Evolutionary conservation across 495 filamentous ascomycete species (phyloP).

Genomic region (Acidomyces sp.): DNA sequence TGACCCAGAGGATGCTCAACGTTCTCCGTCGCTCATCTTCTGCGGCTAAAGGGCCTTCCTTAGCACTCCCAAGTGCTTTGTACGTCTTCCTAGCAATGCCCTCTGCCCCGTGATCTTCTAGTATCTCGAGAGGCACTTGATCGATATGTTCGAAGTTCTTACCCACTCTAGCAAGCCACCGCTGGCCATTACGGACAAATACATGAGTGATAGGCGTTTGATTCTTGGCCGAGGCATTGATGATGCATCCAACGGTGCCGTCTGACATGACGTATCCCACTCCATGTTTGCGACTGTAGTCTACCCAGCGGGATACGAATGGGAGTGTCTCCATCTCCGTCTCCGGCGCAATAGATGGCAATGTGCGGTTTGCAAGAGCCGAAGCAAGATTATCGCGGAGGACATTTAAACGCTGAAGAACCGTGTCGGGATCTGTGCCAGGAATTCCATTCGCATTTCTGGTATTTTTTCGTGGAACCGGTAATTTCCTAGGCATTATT

Average conservation of each 20-base stretch:
- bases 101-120: slow-evolving; percentile 55
- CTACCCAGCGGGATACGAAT: slow-evolving; percentile 31
- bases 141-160: slow-evolving; percentile 47
- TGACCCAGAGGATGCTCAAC: slow-evolving; percentile 69
- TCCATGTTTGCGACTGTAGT: slow-evolving; percentile 31
- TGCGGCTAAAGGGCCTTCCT: slow-evolving; percentile 20
- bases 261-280: slow-evolving; percentile 30
- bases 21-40: slow-evolving; percentile 51
- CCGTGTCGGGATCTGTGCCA: slow-evolving; percentile 24
- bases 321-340: slow-evolving; percentile 19
- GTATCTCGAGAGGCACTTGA: slow-evolving; percentile 64
- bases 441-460: slow-evolving; percentile 6
- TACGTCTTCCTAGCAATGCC: slow-evolving; percentile 37
- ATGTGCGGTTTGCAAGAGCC: slow-evolving; percentile 21
- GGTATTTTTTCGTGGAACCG: slow-evolving; percentile 15
- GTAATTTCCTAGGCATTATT: slow-evolving; percentile 4
- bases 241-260: slow-evolving; percentile 27
- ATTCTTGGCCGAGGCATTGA: slow-evolving; percentile 19
- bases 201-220: slow-evolving; percentile 24
- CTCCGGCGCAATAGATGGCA: slow-evolving; percentile 2
- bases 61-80: slow-evolving; percentile 18
- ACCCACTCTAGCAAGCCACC: slow-evolving; percentile 38
- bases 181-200: slow-evolving; percentile 33
- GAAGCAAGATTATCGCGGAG: slow-evolving; percentile 27
- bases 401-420: slow-evolving; percentile 22